Conservation (phyloP, 2,329 filamentous ascomycete species). For the Pseudogymnoascus pannorum region DNA sequence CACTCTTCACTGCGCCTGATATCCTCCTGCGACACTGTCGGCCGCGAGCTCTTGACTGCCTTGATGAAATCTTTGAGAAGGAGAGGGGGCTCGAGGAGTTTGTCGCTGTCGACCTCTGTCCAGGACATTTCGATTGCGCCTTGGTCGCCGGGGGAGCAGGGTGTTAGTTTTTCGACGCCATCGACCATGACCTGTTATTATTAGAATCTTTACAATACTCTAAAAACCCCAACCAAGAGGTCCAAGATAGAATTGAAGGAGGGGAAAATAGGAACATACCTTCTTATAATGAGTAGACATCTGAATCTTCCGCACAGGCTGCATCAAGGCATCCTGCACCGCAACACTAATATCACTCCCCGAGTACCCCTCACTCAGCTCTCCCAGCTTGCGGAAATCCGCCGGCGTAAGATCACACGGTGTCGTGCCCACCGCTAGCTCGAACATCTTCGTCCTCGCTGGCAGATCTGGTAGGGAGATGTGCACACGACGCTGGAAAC, state of each 20-base stretch:
- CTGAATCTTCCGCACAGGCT: slow-evolving; percentile 92
- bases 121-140: slow-evolving; percentile 91
- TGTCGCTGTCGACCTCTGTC: slow-evolving; percentile 76
- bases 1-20: slow-evolving; percentile 79
- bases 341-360: slow-evolving; percentile 94
- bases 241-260: not conserved
- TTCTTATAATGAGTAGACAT: slow-evolving; percentile 97
- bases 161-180: slow-evolving; percentile 62
- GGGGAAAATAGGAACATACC: slow-evolving; percentile 39
- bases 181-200: slow-evolving; percentile 59
- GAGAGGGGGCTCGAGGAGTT: slow-evolving; percentile 79
- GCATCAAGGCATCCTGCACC: slow-evolving; percentile 95
- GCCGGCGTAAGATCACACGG: slow-evolving; percentile 72
- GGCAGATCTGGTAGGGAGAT: slow-evolving; percentile 85
- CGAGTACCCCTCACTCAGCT: slow-evolving; percentile 86
- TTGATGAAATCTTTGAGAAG: slow-evolving; percentile 88
- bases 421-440: slow-evolving; percentile 86
- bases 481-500: slow-evolving; percentile 93
- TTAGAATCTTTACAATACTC: slow-evolving; percentile 3
- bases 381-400: slow-evolving; percentile 74
- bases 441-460: slow-evolving; percentile 85
- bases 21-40: slow-evolving; percentile 85
- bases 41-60: slow-evolving; percentile 79
- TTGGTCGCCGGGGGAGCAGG: slow-evolving; percentile 85
- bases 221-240: too few relatives aligned